Evolutionary conservation across 2,329 filamentous ascomycete species (phyloP), one percentile per base, ranked within the genome.

Genomic region (Aspergillus brunneoviolaceus): DNA sequence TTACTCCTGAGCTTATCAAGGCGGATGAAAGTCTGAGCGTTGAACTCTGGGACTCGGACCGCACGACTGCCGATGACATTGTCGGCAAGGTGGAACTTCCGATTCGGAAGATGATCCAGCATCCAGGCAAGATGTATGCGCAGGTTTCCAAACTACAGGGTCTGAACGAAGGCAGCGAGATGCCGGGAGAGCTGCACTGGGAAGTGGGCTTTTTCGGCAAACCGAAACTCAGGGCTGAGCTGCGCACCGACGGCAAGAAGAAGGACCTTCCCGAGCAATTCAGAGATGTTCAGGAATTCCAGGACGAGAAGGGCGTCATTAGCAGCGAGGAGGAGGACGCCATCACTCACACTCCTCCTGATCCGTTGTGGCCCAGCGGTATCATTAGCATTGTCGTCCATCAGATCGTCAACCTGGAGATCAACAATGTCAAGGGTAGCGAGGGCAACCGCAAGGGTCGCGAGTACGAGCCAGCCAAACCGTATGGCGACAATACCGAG

Each of bases 131-230:
- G 70, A 96, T 97, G 91, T 96, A 93, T 68, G 89, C 91, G 5
- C 92, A 96, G 67, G 84, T 91, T 7, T 96, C 92, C 0, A 92
- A 89, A 67, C 85, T 98, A 1, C 82, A 85, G 29, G 94, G 94
- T 11, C 87, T 96, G 78, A 89, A 95, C 68, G 88, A 91, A 23
- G 92, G 89, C 12, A 94, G 87, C 66, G 85, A 85, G 53, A 98
- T 98, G 92, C 95, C 95, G 0, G 94, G 95, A 29, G 89, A 96
- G 71, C 83, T 99, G 45, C 88, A 96, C 72, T 98, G 94, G 94
- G 94, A 97, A 74, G 92, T 98, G 51, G 95, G 94, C 6, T 98
- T 90, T 79, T 98, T 97, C 69, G 88, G 89, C 67, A 97, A 96
- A 79, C 92, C 93, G 1, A 87, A 92, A 66, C 92, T 97, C 78